Base-by-base conservation (phyloP, 208 protist species). In the Acanthamoeba triangularis region DNA sequence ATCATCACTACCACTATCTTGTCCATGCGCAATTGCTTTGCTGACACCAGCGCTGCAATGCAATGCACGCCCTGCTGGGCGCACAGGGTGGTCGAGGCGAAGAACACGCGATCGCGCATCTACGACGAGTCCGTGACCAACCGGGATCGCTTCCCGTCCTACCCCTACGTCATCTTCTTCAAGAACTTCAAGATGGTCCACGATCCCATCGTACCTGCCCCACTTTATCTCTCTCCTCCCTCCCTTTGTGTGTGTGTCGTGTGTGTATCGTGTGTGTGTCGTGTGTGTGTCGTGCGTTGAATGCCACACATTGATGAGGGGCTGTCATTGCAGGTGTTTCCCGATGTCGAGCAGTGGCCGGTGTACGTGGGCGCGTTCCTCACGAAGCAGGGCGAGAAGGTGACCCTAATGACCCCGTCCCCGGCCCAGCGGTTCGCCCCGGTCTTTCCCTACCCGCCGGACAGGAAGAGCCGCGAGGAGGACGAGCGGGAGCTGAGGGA, bases 161-260 rank as follows among this genome's bases (percentile, higher is more conserved):
- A 67, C 23, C 61, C 61, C 61, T 67, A 67, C 61, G 16, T 23
- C 61, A 30, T 67, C 72, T 82, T 49, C 72, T 82, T 47, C 72
- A 41, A 82, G 41, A 49, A 82, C 72, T 82, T 82, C 33, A 30
- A 41, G 23, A 41, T 41, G 72, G 41, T 52, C 72, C 33, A 82
- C 13, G 33, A 41, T 30, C 41, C 33, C 41, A 82, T 49, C 1
- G 37, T 82, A 49, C 72, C 7, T 44, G 41, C 35, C 10, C 10
- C 41, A 2, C 5, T 82, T 10, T 49, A 11, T 30, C 3, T 47
- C 72, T 52, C 49, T 52, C 11, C 7, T 11, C 11, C 4, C 49
- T 52, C 4, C 49, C 11, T 11, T 52, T 4, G 49, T 11, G 11
- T 52, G 49, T 52, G 11, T 63, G 59, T 28, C 23, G n/a, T n/a